These are phyloP conservation scores for Trichophyton schoenleinii DNA, from an alignment of 2,329 filamentous ascomycete species.

Conservation along the genomic window DNA sequence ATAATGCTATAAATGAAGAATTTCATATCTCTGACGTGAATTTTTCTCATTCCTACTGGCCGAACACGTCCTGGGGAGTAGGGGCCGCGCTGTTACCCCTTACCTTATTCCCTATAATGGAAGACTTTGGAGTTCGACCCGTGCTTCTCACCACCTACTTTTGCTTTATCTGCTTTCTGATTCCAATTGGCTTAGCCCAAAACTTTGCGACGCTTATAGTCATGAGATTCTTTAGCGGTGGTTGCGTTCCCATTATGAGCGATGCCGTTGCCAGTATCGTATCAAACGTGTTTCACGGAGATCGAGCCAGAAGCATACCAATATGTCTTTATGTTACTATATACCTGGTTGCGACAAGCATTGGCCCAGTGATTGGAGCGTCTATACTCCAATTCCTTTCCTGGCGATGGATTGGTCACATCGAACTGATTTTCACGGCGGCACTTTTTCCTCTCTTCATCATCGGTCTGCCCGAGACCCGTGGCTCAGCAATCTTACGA, in stretches of 20 bases:
- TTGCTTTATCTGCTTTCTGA: conserved; percentile 60
- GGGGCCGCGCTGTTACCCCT: background rate
- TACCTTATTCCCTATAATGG: background rate
- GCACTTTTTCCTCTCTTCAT: background rate
- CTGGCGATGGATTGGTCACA: conserved; percentile 55
- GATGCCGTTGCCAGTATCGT: conserved; percentile 71
- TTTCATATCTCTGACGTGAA: background rate
- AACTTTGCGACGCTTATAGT: conserved; percentile 74
- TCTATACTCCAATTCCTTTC: background rate
- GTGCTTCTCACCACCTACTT: background rate
- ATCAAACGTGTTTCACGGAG: conserved; percentile 59
- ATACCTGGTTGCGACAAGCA: conserved; percentile 52
- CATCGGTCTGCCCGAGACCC: background rate
- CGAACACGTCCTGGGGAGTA: background rate
- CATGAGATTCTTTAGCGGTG: conserved; percentile 54
- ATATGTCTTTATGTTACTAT: conserved; percentile 55
- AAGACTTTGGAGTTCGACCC: background rate
- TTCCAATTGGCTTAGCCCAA: conserved; percentile 66
- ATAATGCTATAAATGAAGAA: background rate
- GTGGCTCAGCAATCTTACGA: background rate
- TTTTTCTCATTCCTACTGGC: background rate
- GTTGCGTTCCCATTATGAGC: conserved; percentile 41
- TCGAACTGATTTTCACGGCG: conserved; percentile 42
- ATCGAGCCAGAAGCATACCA: conserved; percentile 53
- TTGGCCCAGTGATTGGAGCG: conserved; percentile 45